Base-by-base conservation (phyloP, 495 filamentous ascomycete species). In the Aspergillus leporis region DNA sequence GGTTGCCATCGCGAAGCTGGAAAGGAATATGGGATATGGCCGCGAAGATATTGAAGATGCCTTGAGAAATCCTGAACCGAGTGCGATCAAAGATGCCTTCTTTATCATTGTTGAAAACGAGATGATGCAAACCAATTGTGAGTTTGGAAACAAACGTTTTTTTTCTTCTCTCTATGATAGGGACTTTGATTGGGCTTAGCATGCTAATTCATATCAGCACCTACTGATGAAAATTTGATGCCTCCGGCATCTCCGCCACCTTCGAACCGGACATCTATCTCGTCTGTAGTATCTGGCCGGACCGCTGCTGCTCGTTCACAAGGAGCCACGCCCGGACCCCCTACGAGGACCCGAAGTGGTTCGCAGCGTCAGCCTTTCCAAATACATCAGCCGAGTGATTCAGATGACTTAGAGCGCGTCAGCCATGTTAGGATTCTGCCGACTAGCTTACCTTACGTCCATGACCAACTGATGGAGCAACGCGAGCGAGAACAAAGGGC, bases 1-100 rank as follows among this genome's bases (percentile, higher is more conserved):
- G 59, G 85, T 90, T 59, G 92, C 97, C 18, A 90, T 96, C 6
- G 90, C 91, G 38, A 98, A 98, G 79, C 85, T 98, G 46, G 92
- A 93, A 61, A 92, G 92, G 76, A 97, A 90, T 22, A 97, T 98
- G 93, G 94, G 94, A 54, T 98, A 98, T 71, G 91, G 86, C 22
- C 91, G 90, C 68, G 88, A 92, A 36, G 94, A 98, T 76, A 94
- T 98, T 38, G 89, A 96, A 70, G 93, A 97, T 67, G 93, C 94
- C 34, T 78, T 98, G 53, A 86, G 87, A 60, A 90, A 90, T 55
- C 86, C 96, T 49, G 94, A 98, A 67, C 93, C 94, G 38, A 97
- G 91, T 59, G 92, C 95, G 14, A 96, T 98, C 76, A 98, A 98
- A 71, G 94, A 98, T 79, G 94, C 94, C 14, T 98, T 98, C 73